Evolutionary conservation across 1,139 yeast species (phyloP), one percentile per base, ranked within the genome.

Genomic region (Magnusiomyces tetraspermus): DNA sequence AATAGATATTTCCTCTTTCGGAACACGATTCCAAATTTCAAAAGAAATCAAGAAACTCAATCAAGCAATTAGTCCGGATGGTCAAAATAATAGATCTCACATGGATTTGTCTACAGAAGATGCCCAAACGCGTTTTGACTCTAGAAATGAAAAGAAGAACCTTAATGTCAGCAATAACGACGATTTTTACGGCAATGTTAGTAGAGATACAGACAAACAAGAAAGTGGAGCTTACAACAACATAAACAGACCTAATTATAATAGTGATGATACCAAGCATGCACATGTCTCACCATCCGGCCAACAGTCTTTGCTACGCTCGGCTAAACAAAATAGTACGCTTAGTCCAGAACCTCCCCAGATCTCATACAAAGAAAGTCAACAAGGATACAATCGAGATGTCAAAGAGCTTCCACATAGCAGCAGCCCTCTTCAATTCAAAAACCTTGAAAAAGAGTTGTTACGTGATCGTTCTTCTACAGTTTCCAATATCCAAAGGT

Each of bases 1-100:
- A 67, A 74, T 92, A 55, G 98, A 90, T 58, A 92, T 92, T 51
- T 77, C 82, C 53, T 86, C 96, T 2, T 92, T 92, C 72, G 99
- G 99, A 23, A 90, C 97, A 1, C 76, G 99, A 56, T 92, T 89
- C 69, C 96, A 90, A 67, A 79, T 94, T 45, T 83, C 82, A 67
- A 88, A 88, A 65, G 96, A 87, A 66, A 90, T 92, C 62, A 95
- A 87, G 66, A 78, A 80, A 46, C 75, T 90, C 11, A 61, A 58
- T 50, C 57, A 61, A 33, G 51, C 59, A 30, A 58, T 58, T 8
- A 38, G 50, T 19, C 5, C 42, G 3, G 42, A 24, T 15, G 24
- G 8, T 38, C 24, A 38, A 38, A 24, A 38, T n/a, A 17, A 8
- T 17, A 10, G 24, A 19, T 17, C 42, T 10, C 10, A 17, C 17